Evolutionary conservation across 306 rosid genomes (phyloP), one percentile per base, ranked within the genome.

Genomic region (Lotus japonicus): DNA sequence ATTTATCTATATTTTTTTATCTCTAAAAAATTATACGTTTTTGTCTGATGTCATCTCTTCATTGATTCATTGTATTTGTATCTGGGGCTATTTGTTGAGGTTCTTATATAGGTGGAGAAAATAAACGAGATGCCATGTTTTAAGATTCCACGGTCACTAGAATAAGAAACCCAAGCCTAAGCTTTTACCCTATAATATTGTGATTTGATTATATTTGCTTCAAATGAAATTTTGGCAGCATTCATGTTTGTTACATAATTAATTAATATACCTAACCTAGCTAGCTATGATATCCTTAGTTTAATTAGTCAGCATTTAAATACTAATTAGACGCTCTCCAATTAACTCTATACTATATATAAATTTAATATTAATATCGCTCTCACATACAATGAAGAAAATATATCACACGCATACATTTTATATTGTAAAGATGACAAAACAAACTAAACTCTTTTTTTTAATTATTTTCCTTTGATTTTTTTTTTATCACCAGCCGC

Each of bases 391-490:
- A 51, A 19, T 71, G 23, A 44, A 60, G 6, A 72, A 13, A 53
- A 53, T 11, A 60, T 53, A 57, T 46, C 53, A 55, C 70, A 33
- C 58, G 36, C 59, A 39, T 35, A 21, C 33, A 72, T 5, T 81
- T 44, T 28, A 38, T 66, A 66, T 58, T 21, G 67, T 67, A 39
- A 71, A 73, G 31, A 80, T 43, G 81, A 80, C 84, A 54, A 76
- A 80, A 46, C 16, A 71, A 62, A 46, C 16, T 66, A 62, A 76
- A 51, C 79, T 66, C 70, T 53, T 55, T 38, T 71, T 57, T 71
- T 59, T 66, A 50, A 54, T 54, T 54, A 46, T 60, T 10, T 63
- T 49, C 5, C 5, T 73, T 55, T 56, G 42, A 12, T 64, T 13
- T 6, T 7, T 15, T 46, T 66, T 45, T 55, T 8, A 63, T 77